Conservation (phyloP, 306 rosid genomes). For the Clitoria ternatea region DNA sequence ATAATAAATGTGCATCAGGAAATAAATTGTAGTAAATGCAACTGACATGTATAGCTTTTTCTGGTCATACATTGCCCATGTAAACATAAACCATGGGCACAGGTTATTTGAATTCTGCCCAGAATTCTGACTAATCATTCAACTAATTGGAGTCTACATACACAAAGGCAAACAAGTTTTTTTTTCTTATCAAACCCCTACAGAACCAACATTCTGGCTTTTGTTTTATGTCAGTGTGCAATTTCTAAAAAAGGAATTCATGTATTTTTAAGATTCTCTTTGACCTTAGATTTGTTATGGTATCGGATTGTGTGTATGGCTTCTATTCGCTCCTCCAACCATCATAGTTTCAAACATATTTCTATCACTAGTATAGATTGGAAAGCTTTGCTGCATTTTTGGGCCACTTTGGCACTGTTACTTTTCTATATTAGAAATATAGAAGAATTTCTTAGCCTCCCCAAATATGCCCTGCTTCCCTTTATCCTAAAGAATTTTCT, state of each 20-base stretch:
- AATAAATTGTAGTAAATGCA: neutral
- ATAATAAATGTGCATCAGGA: neutral
- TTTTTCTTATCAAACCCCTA: too few relatives aligned
- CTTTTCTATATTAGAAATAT: neutral
- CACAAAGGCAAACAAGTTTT: neutral
- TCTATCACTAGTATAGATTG: conserved; percentile 1
- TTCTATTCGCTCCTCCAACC: neutral
- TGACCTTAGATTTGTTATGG: neutral
- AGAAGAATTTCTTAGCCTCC: neutral
- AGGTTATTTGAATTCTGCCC: neutral
- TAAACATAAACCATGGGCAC: neutral
- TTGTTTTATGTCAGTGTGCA: neutral
- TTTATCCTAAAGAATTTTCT: neutral
- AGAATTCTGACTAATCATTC: neutral
- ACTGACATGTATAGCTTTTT: neutral
- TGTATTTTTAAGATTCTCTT: neutral
- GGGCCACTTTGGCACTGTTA: neutral
- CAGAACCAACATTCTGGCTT: neutral
- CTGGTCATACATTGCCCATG: neutral
- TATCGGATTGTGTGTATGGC: neutral
- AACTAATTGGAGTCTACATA: neutral
- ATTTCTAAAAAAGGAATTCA: neutral
- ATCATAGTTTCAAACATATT: neutral
- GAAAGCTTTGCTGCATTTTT: neutral
- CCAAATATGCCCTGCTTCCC: neutral